Evolutionary conservation across 1,284 basidiomycete species (phyloP), one percentile per base, ranked within the genome.

Genomic region (Apiotrichum veenhuisii): DNA sequence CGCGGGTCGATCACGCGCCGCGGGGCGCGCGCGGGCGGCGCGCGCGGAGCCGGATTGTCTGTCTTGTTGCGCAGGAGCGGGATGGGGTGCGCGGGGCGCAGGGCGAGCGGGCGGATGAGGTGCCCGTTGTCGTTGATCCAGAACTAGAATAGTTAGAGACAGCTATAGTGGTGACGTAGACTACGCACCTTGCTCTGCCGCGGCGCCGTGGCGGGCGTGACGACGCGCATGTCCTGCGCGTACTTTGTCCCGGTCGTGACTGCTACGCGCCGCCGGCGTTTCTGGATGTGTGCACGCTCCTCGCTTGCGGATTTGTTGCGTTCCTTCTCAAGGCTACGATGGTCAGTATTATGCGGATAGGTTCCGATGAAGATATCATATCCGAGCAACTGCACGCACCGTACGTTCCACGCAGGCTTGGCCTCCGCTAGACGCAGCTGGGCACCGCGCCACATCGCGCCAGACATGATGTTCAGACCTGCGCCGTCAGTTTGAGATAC

Each of bases 401-500:
- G 54, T 9, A 44, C 55, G 3, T 64, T 57, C 41, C 57, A 74
- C 9, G 50, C 42, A 3, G 69, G 69, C 59, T 75, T 76, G 38
- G 76, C 76, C 51, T 73, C 71, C 9, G 73, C 68, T 1, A 77
- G 59, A 22, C 72, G 68, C 3, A 77, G 60, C 52, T 71, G 69
- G 1, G 73, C 61, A 2, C 76, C 76, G 55, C 76, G 67, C 73
- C 75, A 77, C 40, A 63, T 72, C 0, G 74, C 72, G 23, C 73
- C 73, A 10, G 72, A 73, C 69, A 76, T 73, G 52, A 72, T 75
- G 55, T 74, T 76, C 18, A 77, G 65, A 57, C 73, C 73, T 74
- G 55, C n/a, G n/a, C 1, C 8, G 40, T 43, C 41, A 55, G 43
- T 2, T 47, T 37, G 25, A 43, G 26, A 26, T n/a, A 26, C 7